These are phyloP conservation scores for Penicillium psychrofluorescens DNA, from an alignment of 495 filamentous ascomycete genomes.

Conservation along the genomic window DNA sequence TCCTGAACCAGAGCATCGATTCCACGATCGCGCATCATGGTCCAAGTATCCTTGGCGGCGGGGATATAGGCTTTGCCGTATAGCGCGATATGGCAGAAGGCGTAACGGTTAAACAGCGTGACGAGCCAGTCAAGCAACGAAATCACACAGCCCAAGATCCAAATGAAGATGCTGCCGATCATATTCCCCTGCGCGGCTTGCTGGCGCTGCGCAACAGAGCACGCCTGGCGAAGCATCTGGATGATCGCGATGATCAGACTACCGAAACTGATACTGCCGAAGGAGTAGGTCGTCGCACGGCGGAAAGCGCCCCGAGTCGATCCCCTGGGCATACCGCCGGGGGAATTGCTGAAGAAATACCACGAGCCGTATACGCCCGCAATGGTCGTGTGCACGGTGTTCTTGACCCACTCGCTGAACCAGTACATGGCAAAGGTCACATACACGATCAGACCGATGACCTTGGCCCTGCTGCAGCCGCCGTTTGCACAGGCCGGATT, in stretches of 20 bases:
- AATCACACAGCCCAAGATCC: constrained; percentile 68
- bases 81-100: constrained; percentile 85
- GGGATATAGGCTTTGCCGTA: constrained; percentile 83
- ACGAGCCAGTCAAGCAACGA: constrained; percentile 77
- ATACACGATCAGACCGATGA: constrained; percentile 79
- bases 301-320: constrained; percentile 69
- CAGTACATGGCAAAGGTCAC: constrained; percentile 87
- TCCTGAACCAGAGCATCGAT: constrained; percentile 87
- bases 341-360: constrained; percentile 72
- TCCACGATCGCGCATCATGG: constrained; percentile 83
- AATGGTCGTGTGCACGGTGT: constrained; percentile 81
- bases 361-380: constrained; percentile 86
- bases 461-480: constrained; percentile 66
- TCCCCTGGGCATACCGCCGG: constrained; percentile 56
- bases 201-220: constrained; percentile 61
- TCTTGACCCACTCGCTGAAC: constrained; percentile 88
- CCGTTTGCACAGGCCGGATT: constrained; percentile 66
- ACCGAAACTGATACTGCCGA: constrained; percentile 82
- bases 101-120: constrained; percentile 65
- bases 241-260: constrained; percentile 83
- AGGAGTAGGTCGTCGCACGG: constrained; percentile 78
- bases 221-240: constrained; percentile 71
- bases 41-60: constrained; percentile 83
- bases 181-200: constrained; percentile 62
- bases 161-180: constrained; percentile 57